Percentiles rank a stretch among this genome's conserved stretches.
These are phyloP conservation scores for Dioscorea alata DNA, from an alignment of 106 monocot species.

Conservation along the genomic window DNA sequence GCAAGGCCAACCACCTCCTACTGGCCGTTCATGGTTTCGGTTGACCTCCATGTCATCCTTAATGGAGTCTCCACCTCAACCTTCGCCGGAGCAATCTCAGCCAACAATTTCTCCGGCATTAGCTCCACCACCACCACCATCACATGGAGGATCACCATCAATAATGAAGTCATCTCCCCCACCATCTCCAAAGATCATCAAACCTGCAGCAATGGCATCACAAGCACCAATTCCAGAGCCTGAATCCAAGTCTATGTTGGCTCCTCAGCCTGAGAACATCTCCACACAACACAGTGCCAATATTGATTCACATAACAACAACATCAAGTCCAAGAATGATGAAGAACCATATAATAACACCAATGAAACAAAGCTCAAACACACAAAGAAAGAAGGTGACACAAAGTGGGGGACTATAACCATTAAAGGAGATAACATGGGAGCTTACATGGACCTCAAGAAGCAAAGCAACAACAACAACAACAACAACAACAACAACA, in stretches of 20 bases:
- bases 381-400: constrained; percentile 5
- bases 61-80: neutral
- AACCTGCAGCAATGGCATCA: constrained; percentile 12
- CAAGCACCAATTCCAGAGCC: constrained; percentile 21
- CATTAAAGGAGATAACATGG: constrained; percentile 57
- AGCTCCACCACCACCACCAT: neutral
- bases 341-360: neutral
- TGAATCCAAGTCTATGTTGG: constrained; percentile 1
- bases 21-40: constrained; percentile 33
- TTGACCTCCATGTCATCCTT: constrained; percentile 26
- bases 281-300: neutral
- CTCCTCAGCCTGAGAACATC: constrained; percentile 3
- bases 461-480: neutral
- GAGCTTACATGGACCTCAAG: constrained; percentile 55
- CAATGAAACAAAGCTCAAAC: neutral
- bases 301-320: no score
- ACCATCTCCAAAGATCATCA: constrained; percentile 34
- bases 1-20: constrained; percentile 24
- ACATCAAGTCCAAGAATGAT: neutral
- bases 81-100: neutral
- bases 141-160: neutral
- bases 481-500: neutral
- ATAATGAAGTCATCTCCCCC: neutral
- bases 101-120: neutral
- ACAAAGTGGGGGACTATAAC: constrained; percentile 26